Evolutionary conservation across 257 asterid genomes (phyloP), one percentile per base, ranked within the genome.

Genomic region (Penstemon barbatus): DNA sequence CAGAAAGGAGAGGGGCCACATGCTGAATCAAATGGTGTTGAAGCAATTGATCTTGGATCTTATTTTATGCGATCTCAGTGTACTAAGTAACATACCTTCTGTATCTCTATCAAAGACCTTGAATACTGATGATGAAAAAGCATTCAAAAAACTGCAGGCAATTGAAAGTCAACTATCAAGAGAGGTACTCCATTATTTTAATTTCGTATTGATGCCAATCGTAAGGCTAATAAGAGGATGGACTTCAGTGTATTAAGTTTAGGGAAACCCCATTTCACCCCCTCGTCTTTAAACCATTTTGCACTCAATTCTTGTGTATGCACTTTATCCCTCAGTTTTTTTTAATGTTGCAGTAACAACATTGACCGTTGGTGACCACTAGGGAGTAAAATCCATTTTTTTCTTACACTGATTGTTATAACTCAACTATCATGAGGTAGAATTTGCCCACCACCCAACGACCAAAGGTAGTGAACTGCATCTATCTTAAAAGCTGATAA

Each of bases 21-120:
- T 75, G 82, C 74, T 6, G 85, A 73, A 74, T 69, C 86, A 13
- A 76, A 77, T 75, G 89, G 87, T 57, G 77, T 69, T 43, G 98
- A 94, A 61, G 78, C 84, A 60, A 88, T 80, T 74, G 97, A 94
- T 86, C 91, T 91, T 77, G 96, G 97, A 60, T 80, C 93, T 48
- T 91, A 86, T 72, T 91, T 91, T 80, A 89, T 85, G 90, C 87
- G 83, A 65, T 86, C 82, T 89, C 65, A 74, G 77, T 66, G 89
- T 89, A 66, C 70, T 91, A 68, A 72, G 81, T 81, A 91, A 78
- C 79, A 94, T 94, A 72, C 99, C 99, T 77, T 91, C 99, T 25
- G 98, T 94, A 68, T 86, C 99, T 56, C 79, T 94, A 46, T 91
- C 89, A 61, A 84, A 91, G 82, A 54, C 85, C 62, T 75, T 91